Evolutionary conservation across 495 filamentous ascomycete species (phyloP), one percentile per base, ranked within the genome.

Genomic region (Penicillium taxi): DNA sequence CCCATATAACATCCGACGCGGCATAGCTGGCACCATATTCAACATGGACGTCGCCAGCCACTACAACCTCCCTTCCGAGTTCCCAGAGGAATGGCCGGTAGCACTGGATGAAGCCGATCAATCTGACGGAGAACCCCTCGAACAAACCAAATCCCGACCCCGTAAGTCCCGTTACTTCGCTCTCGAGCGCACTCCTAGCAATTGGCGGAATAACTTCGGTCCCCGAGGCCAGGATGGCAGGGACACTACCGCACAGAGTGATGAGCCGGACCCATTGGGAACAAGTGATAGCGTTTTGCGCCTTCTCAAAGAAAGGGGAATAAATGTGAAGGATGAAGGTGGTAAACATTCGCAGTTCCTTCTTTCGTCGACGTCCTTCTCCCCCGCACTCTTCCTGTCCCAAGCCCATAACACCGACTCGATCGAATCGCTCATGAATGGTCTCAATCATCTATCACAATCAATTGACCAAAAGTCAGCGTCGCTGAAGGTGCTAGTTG

Each of bases 391-490:
- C 2, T 98, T 93, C 53, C 75, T 98, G 5, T 86, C 88, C 1
- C 86, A 96, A 52, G 85, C 87, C 35, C 93, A 98, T 58, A 77
- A 80, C 26, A 74, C 76, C 19, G 89, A 80, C 20, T 86, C 86
- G 22, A 93, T 87, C 0, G 69, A 89, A 37, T 72, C 78, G 11
- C 69, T 98, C 2, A 69, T 91, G 12, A 66, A 75, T 16, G 91
- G 91, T 2, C 74, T 96, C 7, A 80, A 91, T 24, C 74, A 81
- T 30, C 73, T 98, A 3, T 87, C 86, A 4, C 72, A 70, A 33
- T 95, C 89, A 0, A 98, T 98, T 47, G 91, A 96, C 48, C 85
- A 96, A 55, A 98, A 98, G 53, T 94, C 88, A 1, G 91, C 88
- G 0, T 93, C 87, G 4, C 64, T 98, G 23, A 98, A 98, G 56